These are phyloP conservation scores for Acanthamoeba castellanii DNA, from an alignment of 208 protist genomes.

Conservation along the genomic window DNA sequence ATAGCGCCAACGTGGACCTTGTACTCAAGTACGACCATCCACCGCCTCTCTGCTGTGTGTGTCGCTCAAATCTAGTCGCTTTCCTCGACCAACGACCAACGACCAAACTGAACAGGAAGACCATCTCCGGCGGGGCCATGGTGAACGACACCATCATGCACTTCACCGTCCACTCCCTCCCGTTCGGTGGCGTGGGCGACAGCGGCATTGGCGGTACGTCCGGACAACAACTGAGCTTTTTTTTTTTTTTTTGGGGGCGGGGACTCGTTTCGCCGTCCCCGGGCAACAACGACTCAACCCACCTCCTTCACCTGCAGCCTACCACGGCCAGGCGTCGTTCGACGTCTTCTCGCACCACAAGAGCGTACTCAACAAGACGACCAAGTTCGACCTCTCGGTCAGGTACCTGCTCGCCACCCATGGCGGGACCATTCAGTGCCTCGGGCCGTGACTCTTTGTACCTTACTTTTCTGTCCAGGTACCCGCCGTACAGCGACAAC, in stretches of 20 bases:
- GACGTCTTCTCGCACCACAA: constrained; percentile 71
- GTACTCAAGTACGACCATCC: constrained; percentile 79
- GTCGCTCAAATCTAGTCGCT: not conserved
- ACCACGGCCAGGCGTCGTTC: constrained; percentile 89
- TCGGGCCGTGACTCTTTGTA: too few species aligned
- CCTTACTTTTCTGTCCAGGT: not conserved
- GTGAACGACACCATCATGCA: constrained; percentile 84
- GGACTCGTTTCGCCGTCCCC: not conserved
- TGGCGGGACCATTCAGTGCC: not conserved
- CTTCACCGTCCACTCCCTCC: constrained; percentile 81
- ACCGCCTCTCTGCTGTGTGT: not conserved
- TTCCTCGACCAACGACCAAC: constrained; percentile 11
- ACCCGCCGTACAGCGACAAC: constrained; percentile 74
- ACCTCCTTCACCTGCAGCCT: constrained; percentile 64
- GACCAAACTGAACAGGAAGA: constrained; percentile 49
- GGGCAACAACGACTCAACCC: not conserved
- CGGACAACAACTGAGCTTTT: not conserved
- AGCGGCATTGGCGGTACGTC: constrained; percentile 90
- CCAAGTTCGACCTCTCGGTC: constrained; percentile 55
- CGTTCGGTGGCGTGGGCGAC: constrained; percentile 93
- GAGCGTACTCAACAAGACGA: constrained; percentile 62
- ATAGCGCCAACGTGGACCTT: constrained; percentile 78
- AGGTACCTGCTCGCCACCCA: not conserved
- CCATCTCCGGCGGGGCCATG: constrained; percentile 66
- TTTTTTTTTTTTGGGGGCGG: not conserved